Conservation (phyloP, 345 rosid genomes). For the Eucalyptus cloeziana region DNA sequence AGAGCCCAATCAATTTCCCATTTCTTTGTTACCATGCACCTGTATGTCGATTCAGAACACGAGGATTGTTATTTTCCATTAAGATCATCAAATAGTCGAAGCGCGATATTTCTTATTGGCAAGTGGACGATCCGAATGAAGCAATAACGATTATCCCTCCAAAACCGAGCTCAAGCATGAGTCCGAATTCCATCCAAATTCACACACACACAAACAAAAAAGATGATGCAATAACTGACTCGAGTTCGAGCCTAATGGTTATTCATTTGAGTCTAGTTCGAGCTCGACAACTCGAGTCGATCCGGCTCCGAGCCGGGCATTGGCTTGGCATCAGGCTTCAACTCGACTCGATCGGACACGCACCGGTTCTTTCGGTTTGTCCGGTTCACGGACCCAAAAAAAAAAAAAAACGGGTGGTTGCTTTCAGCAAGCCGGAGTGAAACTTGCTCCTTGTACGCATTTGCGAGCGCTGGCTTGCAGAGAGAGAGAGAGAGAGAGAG, state of each 20-base stretch:
- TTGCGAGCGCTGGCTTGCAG: not conserved
- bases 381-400: not conserved
- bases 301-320: not conserved
- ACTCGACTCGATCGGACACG: not conserved
- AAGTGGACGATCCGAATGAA: accelerated
- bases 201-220: not conserved
- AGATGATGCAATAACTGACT: not conserved
- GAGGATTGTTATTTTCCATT: not conserved
- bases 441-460: not conserved
- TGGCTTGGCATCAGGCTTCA: too few relatives aligned
- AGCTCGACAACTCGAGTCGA: not conserved
- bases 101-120: accelerated
- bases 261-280: not conserved
- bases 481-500: not conserved
- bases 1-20: not conserved
- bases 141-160: not conserved
- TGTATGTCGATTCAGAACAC: accelerated
- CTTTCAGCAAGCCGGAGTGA: not conserved
- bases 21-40: not conserved
- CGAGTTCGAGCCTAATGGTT: not conserved
- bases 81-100: not conserved
- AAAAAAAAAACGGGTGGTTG: not conserved
- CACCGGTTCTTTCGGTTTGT: not conserved
- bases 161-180: not conserved
- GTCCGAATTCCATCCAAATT: not conserved